Evolutionary conservation across 495 filamentous ascomycete genomes (phyloP), one percentile per base, ranked within the genome.

Genomic region (Hypoxylon lienhwacheense): DNA sequence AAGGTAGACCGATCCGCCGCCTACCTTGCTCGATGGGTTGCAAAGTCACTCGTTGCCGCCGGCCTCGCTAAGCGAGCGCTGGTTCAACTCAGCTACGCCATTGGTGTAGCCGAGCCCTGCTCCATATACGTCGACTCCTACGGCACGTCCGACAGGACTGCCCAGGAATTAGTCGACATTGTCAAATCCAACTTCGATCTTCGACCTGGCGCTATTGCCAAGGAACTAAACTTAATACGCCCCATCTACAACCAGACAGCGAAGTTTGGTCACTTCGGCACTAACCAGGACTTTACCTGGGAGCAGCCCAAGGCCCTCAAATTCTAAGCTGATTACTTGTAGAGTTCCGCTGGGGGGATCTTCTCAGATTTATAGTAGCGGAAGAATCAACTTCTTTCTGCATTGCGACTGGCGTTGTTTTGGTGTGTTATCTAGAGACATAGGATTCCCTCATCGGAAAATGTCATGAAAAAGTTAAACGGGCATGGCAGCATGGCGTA

Each of bases 1-100:
- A 98, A 98, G 82, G 93, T 98, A 75, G 93, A 98, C 73, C 89
- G 93, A 63, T 97, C 92, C 22, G 93, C 93, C 61, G 93, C 93
- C 66, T 98, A 98, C 78, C 83, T 96, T 60, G 91, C 86, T 65
- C 89, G 93, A 64, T 98, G 93, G 93, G 88, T 98, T 73, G 93
- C 93, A 71, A 98, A 98, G 85, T 98, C 93, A 32, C 81, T 98
- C 58, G 89, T 98, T 52, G 76, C 85, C 64, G 87, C 92, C 66
- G 85, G 85, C 62, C 87, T 98, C 51, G 87, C 87, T 60, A 90
- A 91, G 66, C 91, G 93, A 72, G 88, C 84, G 41, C 82, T 97
- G 33, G 93, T 98, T 53, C 93, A 98, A 81, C 86, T 98, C 59
- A 96, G 91, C 40, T 98, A 98, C 80, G 93, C 93, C 76, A 98